Conservation (phyloP, 164 flowering plant species). For the Cinnamomum micranthum region DNA sequence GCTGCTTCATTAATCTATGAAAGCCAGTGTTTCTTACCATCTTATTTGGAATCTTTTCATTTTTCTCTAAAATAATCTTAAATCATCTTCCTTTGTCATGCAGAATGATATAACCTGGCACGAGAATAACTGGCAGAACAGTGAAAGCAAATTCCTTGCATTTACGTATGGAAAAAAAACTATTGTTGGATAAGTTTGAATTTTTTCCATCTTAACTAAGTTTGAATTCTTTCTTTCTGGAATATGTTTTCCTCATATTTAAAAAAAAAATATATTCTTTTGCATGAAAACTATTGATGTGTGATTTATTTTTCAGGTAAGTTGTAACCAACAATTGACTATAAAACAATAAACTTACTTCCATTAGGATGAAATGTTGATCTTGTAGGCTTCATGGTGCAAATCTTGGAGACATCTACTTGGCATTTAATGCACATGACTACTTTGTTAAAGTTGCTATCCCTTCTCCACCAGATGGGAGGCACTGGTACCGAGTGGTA, state of each 20-base stretch:
- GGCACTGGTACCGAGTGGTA: conserved; percentile 86
- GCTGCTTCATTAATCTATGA: too few relatives aligned
- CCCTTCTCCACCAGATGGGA: conserved; percentile 62
- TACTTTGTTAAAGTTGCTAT: conserved; percentile 51
- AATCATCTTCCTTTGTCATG: conserved; percentile 5
- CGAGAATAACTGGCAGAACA: conserved; percentile 90
- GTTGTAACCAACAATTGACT: neutral
- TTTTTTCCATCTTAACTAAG: neutral
- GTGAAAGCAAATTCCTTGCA: conserved; percentile 88
- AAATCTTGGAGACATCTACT: conserved; percentile 52
- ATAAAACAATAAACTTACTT: neutral
- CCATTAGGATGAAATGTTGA: neutral
- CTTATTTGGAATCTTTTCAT: too few relatives aligned
- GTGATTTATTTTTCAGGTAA: neutral
- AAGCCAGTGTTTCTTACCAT: too few relatives aligned
- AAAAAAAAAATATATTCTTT: neutral
- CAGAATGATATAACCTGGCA: conserved; percentile 94
- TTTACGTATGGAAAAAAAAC: conserved; percentile 63
- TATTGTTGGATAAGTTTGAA: neutral
- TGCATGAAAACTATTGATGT: neutral
- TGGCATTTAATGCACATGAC: conserved; percentile 93
- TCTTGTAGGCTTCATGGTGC: conserved; percentile 72
- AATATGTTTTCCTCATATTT: neutral
- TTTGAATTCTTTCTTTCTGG: neutral
- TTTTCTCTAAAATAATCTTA: neutral